A percentile compares a stretch with the other conserved stretches of the same genome.
phyloP scores from a whole-genome alignment of 1,284 basidiomycete genomes.

The Cutaneotrichosporon cavernicola region DNA sequence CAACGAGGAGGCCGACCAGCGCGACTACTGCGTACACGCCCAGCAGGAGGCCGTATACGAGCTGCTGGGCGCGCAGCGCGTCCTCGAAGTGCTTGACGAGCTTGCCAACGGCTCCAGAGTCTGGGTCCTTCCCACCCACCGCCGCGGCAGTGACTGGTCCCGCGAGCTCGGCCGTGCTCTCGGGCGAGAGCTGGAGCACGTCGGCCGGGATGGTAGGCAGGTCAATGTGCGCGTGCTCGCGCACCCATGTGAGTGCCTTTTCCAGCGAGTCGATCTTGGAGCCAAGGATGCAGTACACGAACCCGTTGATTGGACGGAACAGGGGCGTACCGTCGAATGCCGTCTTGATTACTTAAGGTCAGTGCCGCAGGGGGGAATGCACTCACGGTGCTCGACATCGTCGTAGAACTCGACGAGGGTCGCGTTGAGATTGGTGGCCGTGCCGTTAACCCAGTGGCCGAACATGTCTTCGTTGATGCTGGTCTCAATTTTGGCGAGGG shows the following conservation, averaged over 20 bases:
- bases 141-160: conserved; percentile 76
- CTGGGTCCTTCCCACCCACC: conserved; percentile 61
- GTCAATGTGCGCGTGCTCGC: conserved; percentile 76
- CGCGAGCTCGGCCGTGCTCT: conserved; percentile 69
- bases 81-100: conserved; percentile 71
- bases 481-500: conserved; percentile 66
- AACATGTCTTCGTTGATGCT: conserved; percentile 83
- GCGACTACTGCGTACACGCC: conserved; percentile 63
- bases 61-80: conserved; percentile 71
- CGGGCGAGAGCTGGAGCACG: conserved; percentile 71
- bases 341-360: conserved; percentile 57
- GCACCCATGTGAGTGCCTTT: conserved; percentile 84
- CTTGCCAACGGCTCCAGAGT: conserved; percentile 67
- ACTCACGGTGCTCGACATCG: conserved; percentile 50
- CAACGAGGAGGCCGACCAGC: conserved; percentile 40
- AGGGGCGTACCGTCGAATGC: conserved; percentile 82
- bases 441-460: conserved; percentile 84
- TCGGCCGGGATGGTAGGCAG: conserved; percentile 71
- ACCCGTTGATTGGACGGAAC: conserved; percentile 75
- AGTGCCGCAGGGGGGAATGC: not conserved
- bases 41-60: conserved; percentile 79
- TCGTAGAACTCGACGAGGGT: conserved; percentile 57
- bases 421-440: conserved; percentile 77
- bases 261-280: conserved; percentile 83
- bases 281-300: conserved; percentile 84